Base-by-base conservation (phyloP, 306 rosid genomes). In the Boehmeria nivea region DNA sequence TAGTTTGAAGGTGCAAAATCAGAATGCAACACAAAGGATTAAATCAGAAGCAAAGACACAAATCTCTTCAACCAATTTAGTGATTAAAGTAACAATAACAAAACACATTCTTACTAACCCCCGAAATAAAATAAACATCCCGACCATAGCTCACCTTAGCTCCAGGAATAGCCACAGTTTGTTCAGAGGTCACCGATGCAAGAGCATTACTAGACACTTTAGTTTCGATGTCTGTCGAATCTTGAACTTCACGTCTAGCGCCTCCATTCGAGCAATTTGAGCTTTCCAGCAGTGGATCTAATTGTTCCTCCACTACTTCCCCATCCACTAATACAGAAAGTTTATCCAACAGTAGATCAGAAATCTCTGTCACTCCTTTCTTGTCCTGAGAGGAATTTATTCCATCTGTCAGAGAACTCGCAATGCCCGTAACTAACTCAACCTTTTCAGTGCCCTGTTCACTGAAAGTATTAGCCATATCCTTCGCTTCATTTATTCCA, bases 131-230 rank as follows among this genome's bases (percentile, higher is more conserved):
- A 10, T 2, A 25, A 51, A 26, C 23, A 18, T 54, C 26, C 15
- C 1, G 1, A 12, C 11, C 13, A n/a, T 14, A 25, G 6, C 58
- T 69, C 28, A 81, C 96, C 93, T 78, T 67, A 27, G 63, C 51
- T 65, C 33, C 81, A 40, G 57, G 47, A 50, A 22, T 63, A 13
- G 39, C 71, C 58, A 60, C 81, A 63, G 59, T 76, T 62, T 74
- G 78, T 60, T 65, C 81, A 66, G 17, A 42, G 61, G 52, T 64
- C 60, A 61, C 69, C n/a, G 71, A 20, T 54, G 73, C 50, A 26
- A 64, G 28, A 53, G 74, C 77, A 52, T 61, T 69, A 45, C 50
- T 36, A 38, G 74, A 52, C 51, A 55, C 66, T 64, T 69, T 37
- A 67, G 53, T 76, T 54, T 45, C 62, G 63, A 65, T 57, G 46